Evolutionary conservation across 2,329 filamentous ascomycete genomes (phyloP), one percentile per base, ranked within the genome.

Genomic region (Cladophialophora immunda): DNA sequence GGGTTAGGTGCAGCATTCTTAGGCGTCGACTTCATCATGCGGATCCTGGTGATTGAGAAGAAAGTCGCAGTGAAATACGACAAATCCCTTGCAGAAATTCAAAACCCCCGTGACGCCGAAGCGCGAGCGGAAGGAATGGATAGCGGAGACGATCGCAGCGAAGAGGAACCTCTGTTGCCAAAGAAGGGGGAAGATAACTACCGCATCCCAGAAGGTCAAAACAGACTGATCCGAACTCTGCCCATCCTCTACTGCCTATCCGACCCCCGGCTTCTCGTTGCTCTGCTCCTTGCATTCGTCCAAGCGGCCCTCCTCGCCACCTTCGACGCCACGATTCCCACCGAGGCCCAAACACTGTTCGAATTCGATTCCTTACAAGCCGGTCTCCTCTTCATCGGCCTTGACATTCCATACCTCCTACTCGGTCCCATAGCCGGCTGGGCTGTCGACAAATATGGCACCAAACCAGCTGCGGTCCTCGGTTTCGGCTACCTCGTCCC

Each of bases 31-130:
- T 85, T 90, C 66, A 63, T 86, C 25, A 84, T 90, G 82, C 83
- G 89, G 13, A 71, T 88, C 0, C 74, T 87, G 4, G 81, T 90
- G 60, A 82, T 90, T n/a, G 88, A 90, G 76, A 89, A 88, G 76
- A 87, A 86, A 73, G 81, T 82, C 1, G 86, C 87, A 0, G 75
- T 75, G 8, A 79, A 78, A 67, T 86, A 85, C 61, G 74, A 78
- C 53, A 50, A 59, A 17, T 59, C 57, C 11, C 36, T 57, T 17
- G 36, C 55, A 32, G 50, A 15, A 4, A 52, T 57, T n/a, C 22
- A 62, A 13, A 65, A 66, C 55, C 19, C 63, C 17, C 63, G 65
- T n/a, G 75, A 77, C 45, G 68, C 73, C 8, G 69, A 73, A 32
- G 60, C 60, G 13, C 70, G 64, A 41, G 64, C 70, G 5, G 60